Percentiles rank a stretch among this genome's conserved stretches.
phyloP scores from a whole-genome alignment of 2,329 filamentous ascomycete genomes.

The Zymoseptoria passerinii region DNA sequence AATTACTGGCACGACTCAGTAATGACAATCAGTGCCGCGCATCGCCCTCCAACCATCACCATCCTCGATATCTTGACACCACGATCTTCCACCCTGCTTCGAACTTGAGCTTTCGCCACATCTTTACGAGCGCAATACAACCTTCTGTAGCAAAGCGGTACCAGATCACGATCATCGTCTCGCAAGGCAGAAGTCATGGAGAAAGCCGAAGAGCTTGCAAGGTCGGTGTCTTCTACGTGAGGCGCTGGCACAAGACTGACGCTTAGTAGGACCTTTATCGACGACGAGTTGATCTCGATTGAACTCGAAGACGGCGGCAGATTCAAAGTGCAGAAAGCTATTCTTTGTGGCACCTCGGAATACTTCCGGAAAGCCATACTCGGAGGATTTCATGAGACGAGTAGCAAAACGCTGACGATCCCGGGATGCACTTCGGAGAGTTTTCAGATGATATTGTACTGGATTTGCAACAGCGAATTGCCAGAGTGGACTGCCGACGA shows the following conservation, averaged over 20 bases:
- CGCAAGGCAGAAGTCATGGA: too few species aligned
- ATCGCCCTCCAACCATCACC: too few species aligned
- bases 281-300: background rate
- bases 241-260: background rate
- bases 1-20: too few species aligned
- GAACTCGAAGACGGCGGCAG: conserved; percentile 3
- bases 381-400: conserved; percentile 1
- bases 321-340: conserved; percentile 1
- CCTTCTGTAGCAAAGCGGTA: too few species aligned
- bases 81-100: too few species aligned
- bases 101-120: too few species aligned
- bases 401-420: background rate
- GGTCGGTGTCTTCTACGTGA: too few species aligned
- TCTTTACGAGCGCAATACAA: too few species aligned
- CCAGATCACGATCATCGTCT: too few species aligned
- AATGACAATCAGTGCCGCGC: too few species aligned
- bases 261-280: background rate
- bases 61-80: too few species aligned
- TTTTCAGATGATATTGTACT: conserved; percentile 1
- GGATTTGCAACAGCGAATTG: background rate
- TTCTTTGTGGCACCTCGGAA: conserved; percentile 1
- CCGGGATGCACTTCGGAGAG: background rate
- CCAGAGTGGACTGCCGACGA: background rate
- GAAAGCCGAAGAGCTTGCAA: too few species aligned
- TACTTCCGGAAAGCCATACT: conserved; percentile 4